Evolutionary conservation across 2,329 filamentous ascomycete genomes (phyloP).

Genomic region (Pestalotiopsis fici): DNA sequence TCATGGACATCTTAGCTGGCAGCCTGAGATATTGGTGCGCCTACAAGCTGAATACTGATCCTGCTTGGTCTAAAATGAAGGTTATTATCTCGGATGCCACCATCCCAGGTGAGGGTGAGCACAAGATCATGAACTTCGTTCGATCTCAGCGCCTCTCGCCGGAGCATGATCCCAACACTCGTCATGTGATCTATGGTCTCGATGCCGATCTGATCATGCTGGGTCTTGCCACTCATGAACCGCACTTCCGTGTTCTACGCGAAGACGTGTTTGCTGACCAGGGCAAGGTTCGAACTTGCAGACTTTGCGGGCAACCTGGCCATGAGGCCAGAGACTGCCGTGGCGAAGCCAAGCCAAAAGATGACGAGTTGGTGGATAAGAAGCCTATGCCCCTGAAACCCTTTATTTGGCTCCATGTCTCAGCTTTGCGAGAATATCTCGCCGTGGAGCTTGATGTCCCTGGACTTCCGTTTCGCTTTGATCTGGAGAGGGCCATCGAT

Average conservation of each 20-base stretch:
- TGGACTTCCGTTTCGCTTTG: constrained; percentile 82
- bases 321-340: constrained; percentile 87
- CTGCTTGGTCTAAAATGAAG: constrained; percentile 93
- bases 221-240: constrained; percentile 94
- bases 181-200: constrained; percentile 96
- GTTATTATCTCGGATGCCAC: constrained; percentile 98
- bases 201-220: constrained; percentile 99
- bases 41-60: constrained; percentile 97
- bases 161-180: constrained; percentile 93
- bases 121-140: constrained; percentile 99
- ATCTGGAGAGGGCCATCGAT: constrained; percentile 90
- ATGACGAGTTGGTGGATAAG: constrained; percentile 81
- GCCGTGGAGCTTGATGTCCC: constrained; percentile 86
- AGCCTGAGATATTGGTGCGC: constrained; percentile 95
- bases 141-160: constrained; percentile 89
- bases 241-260: constrained; percentile 91
- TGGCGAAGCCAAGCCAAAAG: constrained; percentile 76
- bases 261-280: constrained; percentile 97
- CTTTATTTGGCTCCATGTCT: constrained; percentile 97
- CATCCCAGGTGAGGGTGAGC: constrained; percentile 95
- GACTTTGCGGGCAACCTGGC: constrained; percentile 87
- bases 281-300: constrained; percentile 78
- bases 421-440: constrained; percentile 88
- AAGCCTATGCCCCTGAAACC: constrained; percentile 74
- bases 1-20: constrained; percentile 93